phyloP scores from a whole-genome alignment of 2,329 filamentous ascomycete species.

The Venturia oleaginea region DNA sequence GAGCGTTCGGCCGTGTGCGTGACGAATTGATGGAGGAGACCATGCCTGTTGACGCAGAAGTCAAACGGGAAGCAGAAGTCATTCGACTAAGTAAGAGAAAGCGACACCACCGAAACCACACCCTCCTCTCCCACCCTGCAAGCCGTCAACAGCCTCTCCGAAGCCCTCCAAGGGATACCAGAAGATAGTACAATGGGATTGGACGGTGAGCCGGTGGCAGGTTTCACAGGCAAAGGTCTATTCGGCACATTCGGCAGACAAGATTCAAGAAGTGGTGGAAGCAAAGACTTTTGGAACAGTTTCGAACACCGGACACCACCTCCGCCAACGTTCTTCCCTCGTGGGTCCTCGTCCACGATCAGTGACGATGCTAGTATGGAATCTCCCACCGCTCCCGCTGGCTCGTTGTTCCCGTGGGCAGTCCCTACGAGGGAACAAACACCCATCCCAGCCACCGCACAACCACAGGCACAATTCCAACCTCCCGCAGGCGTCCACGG shows the following conservation, averaged over 20 bases:
- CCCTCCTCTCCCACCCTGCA: constrained; percentile 62
- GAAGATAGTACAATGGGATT: constrained; percentile 59
- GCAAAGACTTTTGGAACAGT: constrained; percentile 67
- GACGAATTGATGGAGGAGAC: constrained; percentile 83
- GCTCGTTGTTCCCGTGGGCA: constrained; percentile 13
- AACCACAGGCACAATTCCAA: constrained; percentile 15
- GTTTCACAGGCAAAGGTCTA: constrained; percentile 27
- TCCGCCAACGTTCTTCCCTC: constrained; percentile 43
- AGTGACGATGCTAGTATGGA: constrained; percentile 68
- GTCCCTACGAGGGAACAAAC: constrained; percentile 8
- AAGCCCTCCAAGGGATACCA: constrained; percentile 58
- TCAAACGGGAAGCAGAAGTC: constrained; percentile 85
- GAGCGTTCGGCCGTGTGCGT: constrained; percentile 86
- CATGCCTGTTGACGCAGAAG: constrained; percentile 79
- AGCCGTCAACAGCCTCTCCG: constrained; percentile 45
- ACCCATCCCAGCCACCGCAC: neutral
- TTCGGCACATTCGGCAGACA: constrained; percentile 69
- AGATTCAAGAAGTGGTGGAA: constrained; percentile 56
- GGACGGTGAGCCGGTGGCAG: constrained; percentile 23
- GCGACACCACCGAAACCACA: constrained; percentile 60
- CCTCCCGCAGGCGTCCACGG: constrained; percentile 15
- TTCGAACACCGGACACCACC: constrained; percentile 60
- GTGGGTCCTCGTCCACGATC: constrained; percentile 37
- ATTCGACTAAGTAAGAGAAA: constrained; percentile 91
- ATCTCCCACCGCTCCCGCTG: constrained; percentile 41